A percentile compares a stretch with the other conserved stretches of the same genome.
phyloP scores from a whole-genome alignment of 2,329 filamentous ascomycete species.

The Myrmaecium sp. region DNA sequence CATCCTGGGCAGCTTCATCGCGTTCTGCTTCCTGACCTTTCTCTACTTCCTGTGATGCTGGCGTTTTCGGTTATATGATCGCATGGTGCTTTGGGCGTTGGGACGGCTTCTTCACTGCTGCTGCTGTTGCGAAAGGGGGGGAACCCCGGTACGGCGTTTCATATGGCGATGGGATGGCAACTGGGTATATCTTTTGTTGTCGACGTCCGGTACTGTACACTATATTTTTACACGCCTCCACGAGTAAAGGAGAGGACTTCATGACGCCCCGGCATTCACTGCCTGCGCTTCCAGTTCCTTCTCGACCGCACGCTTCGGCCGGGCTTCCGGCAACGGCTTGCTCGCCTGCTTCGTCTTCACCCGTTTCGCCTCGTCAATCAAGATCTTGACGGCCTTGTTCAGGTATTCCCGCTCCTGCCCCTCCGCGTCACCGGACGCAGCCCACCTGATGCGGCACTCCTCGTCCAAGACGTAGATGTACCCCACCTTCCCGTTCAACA shows the following conservation, averaged over 20 bases:
- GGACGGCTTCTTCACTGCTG: conserved; percentile 2
- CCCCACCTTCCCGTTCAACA: conserved; percentile 81
- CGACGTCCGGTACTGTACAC: too few species aligned
- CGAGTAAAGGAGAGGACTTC: background rate
- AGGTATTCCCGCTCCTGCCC: conserved; percentile 50
- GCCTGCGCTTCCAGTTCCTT: conserved; percentile 6
- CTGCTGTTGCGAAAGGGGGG: conserved; percentile 1
- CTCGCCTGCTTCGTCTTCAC: conserved; percentile 10
- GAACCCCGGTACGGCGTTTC: background rate
- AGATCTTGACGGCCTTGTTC: conserved; percentile 43
- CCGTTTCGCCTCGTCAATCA: conserved; percentile 38
- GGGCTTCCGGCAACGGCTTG: background rate
- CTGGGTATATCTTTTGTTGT: background rate
- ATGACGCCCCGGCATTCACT: conserved; percentile 4
- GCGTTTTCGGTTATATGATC: conserved; percentile 16
- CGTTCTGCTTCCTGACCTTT: conserved; percentile 76
- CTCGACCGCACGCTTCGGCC: conserved; percentile 4
- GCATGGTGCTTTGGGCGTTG: conserved; percentile 11
- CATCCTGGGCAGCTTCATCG: conserved; percentile 82
- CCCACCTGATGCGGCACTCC: conserved; percentile 84
- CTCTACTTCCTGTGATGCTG: conserved; percentile 64
- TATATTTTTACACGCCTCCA: conserved; percentile 3
- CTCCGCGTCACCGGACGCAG: conserved; percentile 57
- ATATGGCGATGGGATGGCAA: background rate
- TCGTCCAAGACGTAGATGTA: conserved; percentile 86